Evolutionary conservation across 768 basidiomycete species (phyloP).

Genomic region (Scleroderma bovista): DNA sequence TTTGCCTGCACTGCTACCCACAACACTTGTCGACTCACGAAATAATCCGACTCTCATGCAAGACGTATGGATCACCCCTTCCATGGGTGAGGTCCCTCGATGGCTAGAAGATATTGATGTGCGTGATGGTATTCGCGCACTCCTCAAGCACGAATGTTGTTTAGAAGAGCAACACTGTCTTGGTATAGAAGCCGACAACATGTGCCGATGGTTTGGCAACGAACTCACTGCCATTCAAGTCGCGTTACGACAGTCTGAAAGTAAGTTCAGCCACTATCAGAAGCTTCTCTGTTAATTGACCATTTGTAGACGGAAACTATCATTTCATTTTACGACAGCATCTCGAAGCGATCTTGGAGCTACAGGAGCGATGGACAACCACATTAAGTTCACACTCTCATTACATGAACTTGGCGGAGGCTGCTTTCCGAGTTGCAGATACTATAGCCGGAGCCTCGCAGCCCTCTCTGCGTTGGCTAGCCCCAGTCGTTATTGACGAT

Average conservation of each 20-base stretch:
- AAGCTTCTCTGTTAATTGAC: no score
- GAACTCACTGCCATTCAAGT: constrained; percentile 22
- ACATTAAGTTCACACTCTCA: no score
- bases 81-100: constrained; percentile 7
- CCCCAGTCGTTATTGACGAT: no score
- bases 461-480: no score
- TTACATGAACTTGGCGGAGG: no score
- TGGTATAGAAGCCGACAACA: constrained; percentile 26
- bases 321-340: no score
- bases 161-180: constrained; percentile 26
- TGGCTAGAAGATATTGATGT: constrained; percentile 32
- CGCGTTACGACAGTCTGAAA: neutral
- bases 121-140: constrained; percentile 24
- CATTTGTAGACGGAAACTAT: no score
- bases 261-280: no score
- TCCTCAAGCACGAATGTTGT: constrained; percentile 26
- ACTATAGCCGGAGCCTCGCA: no score
- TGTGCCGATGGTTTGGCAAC: constrained; percentile 30
- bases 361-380: no score
- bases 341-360: no score
- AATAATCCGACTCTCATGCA: constrained; percentile 25
- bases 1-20: constrained; percentile 28
- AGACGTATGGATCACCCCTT: constrained; percentile 31
- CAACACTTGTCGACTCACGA: constrained; percentile 16
- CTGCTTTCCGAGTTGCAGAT: no score